Evolutionary conservation across 257 asterid species (phyloP).

Genomic region (Ballota nigra): DNA sequence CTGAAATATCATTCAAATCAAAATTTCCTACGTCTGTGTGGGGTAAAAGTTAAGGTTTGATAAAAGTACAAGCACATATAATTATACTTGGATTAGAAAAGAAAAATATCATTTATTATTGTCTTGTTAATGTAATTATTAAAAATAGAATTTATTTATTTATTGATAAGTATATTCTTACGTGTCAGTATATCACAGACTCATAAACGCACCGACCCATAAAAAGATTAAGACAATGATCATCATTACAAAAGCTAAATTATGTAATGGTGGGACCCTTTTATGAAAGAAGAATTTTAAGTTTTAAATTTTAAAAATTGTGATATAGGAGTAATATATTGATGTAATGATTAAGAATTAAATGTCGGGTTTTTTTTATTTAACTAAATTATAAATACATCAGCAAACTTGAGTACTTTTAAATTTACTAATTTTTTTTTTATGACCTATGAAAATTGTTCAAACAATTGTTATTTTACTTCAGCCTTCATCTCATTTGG

Average conservation of each 20-base stretch:
- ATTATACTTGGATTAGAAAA: background rate
- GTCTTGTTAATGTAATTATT: background rate
- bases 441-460: too few species aligned
- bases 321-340: too few species aligned
- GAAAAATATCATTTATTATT: background rate
- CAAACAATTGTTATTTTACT: too few species aligned
- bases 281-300: too few species aligned
- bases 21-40: background rate
- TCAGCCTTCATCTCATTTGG: too few species aligned
- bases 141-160: background rate
- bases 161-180: background rate
- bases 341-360: too few species aligned
- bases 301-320: too few species aligned
- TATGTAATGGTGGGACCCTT: background rate
- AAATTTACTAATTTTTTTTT: too few species aligned
- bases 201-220: background rate
- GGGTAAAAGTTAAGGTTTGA: background rate
- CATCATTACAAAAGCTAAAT: background rate
- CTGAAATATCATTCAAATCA: background rate
- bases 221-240: constrained; percentile 12
- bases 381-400: too few species aligned
- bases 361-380: too few species aligned
- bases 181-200: background rate
- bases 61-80: constrained; percentile 7
- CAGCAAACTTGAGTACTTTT: too few species aligned